Evolutionary conservation across 495 filamentous ascomycete genomes (phyloP).

Genomic region (Tuber melanosporum): DNA sequence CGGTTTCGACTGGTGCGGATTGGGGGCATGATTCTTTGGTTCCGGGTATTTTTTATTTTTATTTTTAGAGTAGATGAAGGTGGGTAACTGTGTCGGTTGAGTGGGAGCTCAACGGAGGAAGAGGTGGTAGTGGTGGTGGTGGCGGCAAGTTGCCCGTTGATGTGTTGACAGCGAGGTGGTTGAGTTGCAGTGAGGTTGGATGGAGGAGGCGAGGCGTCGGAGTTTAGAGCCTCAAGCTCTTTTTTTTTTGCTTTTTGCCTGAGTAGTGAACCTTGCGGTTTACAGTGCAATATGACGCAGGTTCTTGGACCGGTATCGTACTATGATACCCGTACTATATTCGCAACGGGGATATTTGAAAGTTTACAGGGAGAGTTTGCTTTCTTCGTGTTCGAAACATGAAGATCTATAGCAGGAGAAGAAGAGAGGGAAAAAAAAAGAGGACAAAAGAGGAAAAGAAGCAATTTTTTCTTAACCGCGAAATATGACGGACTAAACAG

Average conservation of each 20-base stretch:
- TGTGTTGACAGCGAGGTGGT: background rate
- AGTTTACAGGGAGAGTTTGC: background rate
- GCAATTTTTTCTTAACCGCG: background rate
- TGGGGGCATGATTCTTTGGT: conserved; percentile 62
- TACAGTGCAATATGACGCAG: background rate
- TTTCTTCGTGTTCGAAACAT: background rate
- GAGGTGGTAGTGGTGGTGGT: background rate
- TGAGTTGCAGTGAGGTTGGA: background rate
- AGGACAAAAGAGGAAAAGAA: background rate
- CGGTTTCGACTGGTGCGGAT: conserved; percentile 65
- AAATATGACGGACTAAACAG: background rate
- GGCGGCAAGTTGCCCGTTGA: background rate
- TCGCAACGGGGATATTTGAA: background rate
- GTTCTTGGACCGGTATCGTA: background rate
- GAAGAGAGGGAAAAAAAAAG: conserved; percentile 8
- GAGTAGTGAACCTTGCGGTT: background rate
- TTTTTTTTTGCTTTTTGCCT: background rate
- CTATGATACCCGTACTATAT: background rate
- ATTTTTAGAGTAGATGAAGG: background rate
- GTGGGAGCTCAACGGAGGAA: background rate
- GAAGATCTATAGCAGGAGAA: conserved; percentile 16
- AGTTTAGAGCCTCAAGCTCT: background rate
- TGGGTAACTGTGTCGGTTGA: background rate
- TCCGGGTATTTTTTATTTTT: conserved; percentile 11
- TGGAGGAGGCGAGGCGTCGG: background rate